Conservation (phyloP, 306 rosid species). For the Lathyrus aphaca region DNA sequence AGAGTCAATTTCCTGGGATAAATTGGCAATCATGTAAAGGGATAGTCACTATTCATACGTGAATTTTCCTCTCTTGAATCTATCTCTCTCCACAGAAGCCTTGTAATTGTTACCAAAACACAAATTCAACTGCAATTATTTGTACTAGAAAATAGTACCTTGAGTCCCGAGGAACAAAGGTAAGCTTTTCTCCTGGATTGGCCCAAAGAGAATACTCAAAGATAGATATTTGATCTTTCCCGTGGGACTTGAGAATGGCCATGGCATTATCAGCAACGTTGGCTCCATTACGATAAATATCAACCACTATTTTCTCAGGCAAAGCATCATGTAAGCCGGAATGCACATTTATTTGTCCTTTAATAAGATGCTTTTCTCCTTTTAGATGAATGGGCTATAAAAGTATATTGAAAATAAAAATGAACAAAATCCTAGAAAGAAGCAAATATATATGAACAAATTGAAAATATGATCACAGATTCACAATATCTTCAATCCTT, state of each 20-base stretch:
- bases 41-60: conserved; percentile 4
- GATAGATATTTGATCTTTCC: conserved; percentile 53
- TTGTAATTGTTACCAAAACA: conserved; percentile 18
- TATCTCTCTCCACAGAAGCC: conserved; percentile 15
- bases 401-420: conserved; percentile 18
- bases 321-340: conserved; percentile 58
- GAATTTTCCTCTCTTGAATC: conserved; percentile 25
- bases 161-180: conserved; percentile 78
- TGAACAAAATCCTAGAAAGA: conserved; percentile 20
- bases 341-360: conserved; percentile 72
- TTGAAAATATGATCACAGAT: conserved; percentile 16
- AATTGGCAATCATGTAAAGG: conserved; percentile 17
- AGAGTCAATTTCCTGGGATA: not conserved
- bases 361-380: conserved; percentile 86
- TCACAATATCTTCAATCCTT: conserved; percentile 22
- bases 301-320: conserved; percentile 70
- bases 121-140: conserved; percentile 23
- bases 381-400: conserved; percentile 77
- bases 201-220: conserved; percentile 84
- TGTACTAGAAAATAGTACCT: conserved; percentile 55
- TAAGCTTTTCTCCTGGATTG: conserved; percentile 71
- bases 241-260: conserved; percentile 56
- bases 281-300: conserved; percentile 57
- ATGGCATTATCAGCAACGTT: conserved; percentile 48
- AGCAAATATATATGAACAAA: conserved; percentile 9